Base-by-base conservation (phyloP, 352 stramenopile species). In the Phytophthora capsici region DNA sequence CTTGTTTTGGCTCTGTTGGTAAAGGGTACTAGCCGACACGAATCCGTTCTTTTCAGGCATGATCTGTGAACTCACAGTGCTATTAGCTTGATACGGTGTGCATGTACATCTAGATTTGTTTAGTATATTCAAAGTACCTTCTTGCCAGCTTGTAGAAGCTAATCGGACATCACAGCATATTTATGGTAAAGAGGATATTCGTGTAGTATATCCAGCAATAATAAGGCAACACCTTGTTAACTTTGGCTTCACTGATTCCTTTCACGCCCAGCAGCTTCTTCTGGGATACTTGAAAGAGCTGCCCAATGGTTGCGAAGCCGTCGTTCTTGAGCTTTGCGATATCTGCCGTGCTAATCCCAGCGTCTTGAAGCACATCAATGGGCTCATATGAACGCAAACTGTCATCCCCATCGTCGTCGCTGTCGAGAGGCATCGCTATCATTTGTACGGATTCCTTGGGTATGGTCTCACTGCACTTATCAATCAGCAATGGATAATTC, bases 161-260 rank as follows among this genome's bases (percentile, higher is more conserved):
- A 54, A 14, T 16, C 23, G 66, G 20, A 23, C 4, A 37, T 3
- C 40, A 54, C 9, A 14, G 2, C 12, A 59, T 6, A 28, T 66
- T 4, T 28, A 28, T 28, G 25, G 25, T 28, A 28, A 66, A 17
- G 22, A 19, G 2, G 9, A 37, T 47, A 10, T 12, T 40, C 3
- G 36, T 26, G n/a, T 13, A 38, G 6, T n/a, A 25, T 23, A 12
- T 14, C 36, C 16, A 23, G 30, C 41, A 36, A 40, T 28, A 53
- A 23, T 23, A 52, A 17, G 1, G 12, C 14, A 41, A 19, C 64
- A 92, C 73, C 75, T 97, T 97, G 49, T 91, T 86, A 10, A 91
- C 66, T 65, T 96, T 97, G 3, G 86, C 88, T 75, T 97, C 91
- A 51, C 79, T 96, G 48, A 97, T 91, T 13, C 91, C 91, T 49